Base-by-base conservation (phyloP, 306 rosid species). In the Potentilla sterilis region DNA sequence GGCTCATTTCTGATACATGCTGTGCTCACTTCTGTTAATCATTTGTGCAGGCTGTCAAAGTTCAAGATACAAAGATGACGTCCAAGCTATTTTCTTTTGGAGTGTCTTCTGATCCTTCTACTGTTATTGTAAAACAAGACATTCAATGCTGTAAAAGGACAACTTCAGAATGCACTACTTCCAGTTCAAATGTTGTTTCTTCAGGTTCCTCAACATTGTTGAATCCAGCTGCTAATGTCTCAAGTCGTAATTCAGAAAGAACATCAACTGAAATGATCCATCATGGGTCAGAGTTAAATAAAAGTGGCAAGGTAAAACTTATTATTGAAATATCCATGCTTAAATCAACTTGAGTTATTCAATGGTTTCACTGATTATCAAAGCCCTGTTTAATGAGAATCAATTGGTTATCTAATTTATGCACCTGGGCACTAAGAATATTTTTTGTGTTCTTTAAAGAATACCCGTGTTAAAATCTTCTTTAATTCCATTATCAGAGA, bases 281-380 rank as follows among this genome's bases (percentile, higher is more conserved):
- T 75, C 88, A 76, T 69, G 76, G 78, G 74, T 68, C 91, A 54
- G 89, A 81, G 70, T 73, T 84, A 67, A 83, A 84, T 55, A 87
- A 71, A 86, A 89, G 70, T 77, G 74, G 86, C 46, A 91, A 93
- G 96, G 98, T 93, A 75, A 82, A 68, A 69, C 51, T 16, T 66
- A 16, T 5, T 13, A 37, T 10, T 64, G 35, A 32, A 52, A n/a
- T 22, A 49, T 16, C 1, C 72, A 32, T 52, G 16, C 22, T 67
- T 28, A 54, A 43, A 28, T 43, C 16, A 42, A 40, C 24, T 57
- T 34, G 37, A 32, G 70, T 79, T 22, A 34, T 47, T 14, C 47
- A 24, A 15, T 67, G 47, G 41, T 49, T 37, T 21, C 54, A 49
- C n/a, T 32, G 42, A 32, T 62, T 6, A 10, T 58, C 15, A 57